Base-by-base conservation (phyloP, 768 basidiomycete genomes). In the Suillus subaureus region DNA sequence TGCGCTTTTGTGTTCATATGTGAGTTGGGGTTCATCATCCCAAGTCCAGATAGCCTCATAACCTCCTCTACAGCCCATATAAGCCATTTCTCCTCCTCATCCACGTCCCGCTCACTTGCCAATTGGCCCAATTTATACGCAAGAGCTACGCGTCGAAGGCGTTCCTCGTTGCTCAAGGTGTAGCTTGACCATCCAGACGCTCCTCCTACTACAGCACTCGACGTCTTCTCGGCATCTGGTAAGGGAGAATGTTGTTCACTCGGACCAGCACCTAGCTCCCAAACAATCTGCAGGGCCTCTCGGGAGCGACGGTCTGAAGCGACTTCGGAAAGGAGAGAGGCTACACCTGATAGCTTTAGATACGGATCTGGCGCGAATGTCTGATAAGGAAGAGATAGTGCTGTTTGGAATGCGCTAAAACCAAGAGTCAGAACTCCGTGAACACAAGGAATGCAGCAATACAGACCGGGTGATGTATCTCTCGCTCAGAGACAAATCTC, bases 271-370 rank as follows among this genome's bases (percentile, higher is more conserved):
- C 63, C 72, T 56, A 23, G 68, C 9, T 73, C 67, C 77, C 74
- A 71, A 39, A 66, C 68, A 56, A 62, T 67, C 33, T 51, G 70
- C 39, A 80, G 52, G 3, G 66, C 68, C 3, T 67, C 75, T 66
- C 64, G 76, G 63, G 72, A 79, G 65, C 60, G 73, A 64, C 58
- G 69, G 40, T 66, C 68, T 3, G 73, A 73, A 18, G 81, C 73
- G 0, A 89, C 82, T 60, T 85, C 86, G 2, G 85, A 87, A 55
- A 91, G 79, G 4, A 83, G 78, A 33, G 89, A 82, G 2, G 85
- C 90, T 15, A 92, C 85, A 4, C 91, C 91, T 0, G 89, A 86
- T 0, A 85, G 78, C 73, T 91, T 92, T 64, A 91, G 82, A 63
- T 88, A 82, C 0, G 89, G 87, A 23, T 84, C 79, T 3, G 80